Conservation (phyloP, 768 basidiomycete species). For the Termitomyces sp. region DNA sequence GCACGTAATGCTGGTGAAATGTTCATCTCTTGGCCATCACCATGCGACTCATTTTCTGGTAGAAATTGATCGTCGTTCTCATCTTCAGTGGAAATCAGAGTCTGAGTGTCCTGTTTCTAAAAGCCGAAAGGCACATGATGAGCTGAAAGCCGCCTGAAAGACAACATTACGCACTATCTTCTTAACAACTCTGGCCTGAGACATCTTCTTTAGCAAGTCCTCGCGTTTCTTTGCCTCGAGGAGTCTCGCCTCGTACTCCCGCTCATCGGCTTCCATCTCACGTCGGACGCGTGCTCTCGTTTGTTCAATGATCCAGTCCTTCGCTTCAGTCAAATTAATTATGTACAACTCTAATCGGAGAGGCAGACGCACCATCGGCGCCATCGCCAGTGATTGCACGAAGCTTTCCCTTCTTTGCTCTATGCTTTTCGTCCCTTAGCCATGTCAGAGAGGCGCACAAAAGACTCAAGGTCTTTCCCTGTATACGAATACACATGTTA, state of each 20-base stretch:
- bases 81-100: constrained; percentile 18
- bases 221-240: constrained; percentile 59
- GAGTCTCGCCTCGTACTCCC: constrained; percentile 58
- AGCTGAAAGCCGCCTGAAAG: background rate
- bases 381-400: constrained; percentile 31
- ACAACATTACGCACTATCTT: constrained; percentile 38
- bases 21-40: constrained; percentile 42
- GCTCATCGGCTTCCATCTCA: constrained; percentile 64
- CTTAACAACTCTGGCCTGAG: constrained; percentile 55
- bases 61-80: constrained; percentile 68
- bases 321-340: constrained; percentile 30
- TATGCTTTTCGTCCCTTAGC: constrained; percentile 64
- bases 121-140: background rate
- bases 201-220: constrained; percentile 44
- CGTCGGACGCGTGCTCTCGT: constrained; percentile 57
- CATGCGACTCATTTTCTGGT: constrained; percentile 47
- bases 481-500: background rate
- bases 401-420: constrained; percentile 63
- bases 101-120: constrained; percentile 13
- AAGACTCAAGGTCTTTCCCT: constrained; percentile 87
- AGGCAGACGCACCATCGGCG: constrained; percentile 22
- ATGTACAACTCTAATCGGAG: background rate
- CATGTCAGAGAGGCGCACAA: constrained; percentile 74
- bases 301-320: constrained; percentile 75
- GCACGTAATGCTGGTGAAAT: constrained; percentile 75